Evolutionary conservation across 192 early-diverging fungal species (phyloP).

Genomic region (Entophlyctis helioformis): DNA sequence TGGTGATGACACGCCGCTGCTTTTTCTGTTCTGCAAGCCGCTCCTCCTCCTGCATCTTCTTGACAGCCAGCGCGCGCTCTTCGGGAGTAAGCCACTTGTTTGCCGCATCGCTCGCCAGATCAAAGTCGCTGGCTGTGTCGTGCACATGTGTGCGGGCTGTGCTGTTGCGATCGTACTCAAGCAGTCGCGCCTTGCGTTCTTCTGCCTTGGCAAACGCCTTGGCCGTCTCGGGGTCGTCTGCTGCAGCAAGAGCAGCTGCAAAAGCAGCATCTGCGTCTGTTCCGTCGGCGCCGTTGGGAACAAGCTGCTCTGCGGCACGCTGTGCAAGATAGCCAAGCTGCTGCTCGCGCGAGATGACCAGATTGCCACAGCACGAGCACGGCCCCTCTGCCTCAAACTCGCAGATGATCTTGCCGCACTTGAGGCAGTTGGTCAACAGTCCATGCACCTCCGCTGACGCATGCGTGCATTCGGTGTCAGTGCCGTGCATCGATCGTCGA

Average conservation of each 20-base stretch:
- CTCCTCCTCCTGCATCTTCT: slow-evolving; percentile 20
- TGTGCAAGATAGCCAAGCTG: slow-evolving; percentile 21
- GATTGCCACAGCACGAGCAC: slow-evolving; percentile 25
- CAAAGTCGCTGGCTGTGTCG: slow-evolving; percentile 34
- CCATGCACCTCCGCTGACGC: slow-evolving; percentile 23
- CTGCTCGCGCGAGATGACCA: slow-evolving; percentile 19
- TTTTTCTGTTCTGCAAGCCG: slow-evolving; percentile 25
- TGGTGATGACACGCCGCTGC: slow-evolving; percentile 24
- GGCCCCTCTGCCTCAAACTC: slow-evolving; percentile 29
- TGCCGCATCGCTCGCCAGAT: slow-evolving; percentile 11
- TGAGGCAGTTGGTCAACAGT: slow-evolving; percentile 32
- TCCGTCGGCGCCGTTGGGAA: too few relatives aligned
- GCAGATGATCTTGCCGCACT: slow-evolving; percentile 36
- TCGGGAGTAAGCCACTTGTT: slow-evolving; percentile 37
- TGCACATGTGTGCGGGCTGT: slow-evolving; percentile 7
- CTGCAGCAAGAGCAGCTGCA: too few relatives aligned
- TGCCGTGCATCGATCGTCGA: too few relatives aligned
- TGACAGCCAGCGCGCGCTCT: slow-evolving; percentile 28
- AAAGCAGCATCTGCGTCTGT: too few relatives aligned
- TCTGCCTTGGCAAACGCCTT: background rate
- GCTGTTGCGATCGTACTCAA: too few relatives aligned
- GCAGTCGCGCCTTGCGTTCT: slow-evolving; percentile 4
- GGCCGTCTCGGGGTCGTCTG: background rate
- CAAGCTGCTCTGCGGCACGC: too few relatives aligned
- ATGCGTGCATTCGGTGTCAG: too few relatives aligned